phyloP scores from a whole-genome alignment of 2,329 filamentous ascomycete genomes.

The Mariannaea sp. region DNA sequence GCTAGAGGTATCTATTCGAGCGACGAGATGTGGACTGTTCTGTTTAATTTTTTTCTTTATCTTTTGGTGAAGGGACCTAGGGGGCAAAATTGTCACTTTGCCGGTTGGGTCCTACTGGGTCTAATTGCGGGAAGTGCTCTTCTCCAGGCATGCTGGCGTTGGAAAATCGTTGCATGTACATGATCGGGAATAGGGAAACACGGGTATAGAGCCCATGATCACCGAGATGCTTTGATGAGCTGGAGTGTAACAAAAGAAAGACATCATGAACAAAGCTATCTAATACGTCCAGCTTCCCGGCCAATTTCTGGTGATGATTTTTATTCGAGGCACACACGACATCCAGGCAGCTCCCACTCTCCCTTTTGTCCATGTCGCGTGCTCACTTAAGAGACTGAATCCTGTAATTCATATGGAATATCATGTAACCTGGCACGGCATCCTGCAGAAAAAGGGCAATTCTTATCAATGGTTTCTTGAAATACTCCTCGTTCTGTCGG shows the following conservation, averaged over 20 bases:
- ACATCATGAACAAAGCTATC: conserved; percentile 36
- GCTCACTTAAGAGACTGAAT: neutral
- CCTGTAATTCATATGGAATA: neutral
- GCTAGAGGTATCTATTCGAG: conserved; percentile 13
- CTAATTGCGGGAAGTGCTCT: conserved; percentile 27
- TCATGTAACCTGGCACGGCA: too few species aligned
- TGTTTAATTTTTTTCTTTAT: conserved; percentile 10
- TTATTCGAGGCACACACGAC: conserved; percentile 9
- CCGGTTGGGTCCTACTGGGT: conserved; percentile 9
- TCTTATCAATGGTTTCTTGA: too few species aligned
- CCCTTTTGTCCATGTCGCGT: conserved; percentile 21
- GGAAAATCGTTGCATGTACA: conserved; percentile 36
- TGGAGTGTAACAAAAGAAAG: conserved; percentile 38
- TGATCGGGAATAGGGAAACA: conserved; percentile 31
- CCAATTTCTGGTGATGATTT: neutral
- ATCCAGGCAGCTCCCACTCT: neutral
- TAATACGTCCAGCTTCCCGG: conserved; percentile 31
- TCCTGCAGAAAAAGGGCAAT: too few species aligned
- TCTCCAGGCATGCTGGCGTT: conserved; percentile 35
- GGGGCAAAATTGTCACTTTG: conserved; percentile 4
- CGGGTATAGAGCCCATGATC: conserved; percentile 21
- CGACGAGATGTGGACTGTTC: conserved; percentile 10
- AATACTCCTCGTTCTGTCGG: too few species aligned
- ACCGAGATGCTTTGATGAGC: conserved; percentile 27
- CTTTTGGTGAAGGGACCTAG: conserved; percentile 1